phyloP scores from a whole-genome alignment of 2,329 filamentous ascomycete species.

The Pseudopyricularia cyperi region DNA sequence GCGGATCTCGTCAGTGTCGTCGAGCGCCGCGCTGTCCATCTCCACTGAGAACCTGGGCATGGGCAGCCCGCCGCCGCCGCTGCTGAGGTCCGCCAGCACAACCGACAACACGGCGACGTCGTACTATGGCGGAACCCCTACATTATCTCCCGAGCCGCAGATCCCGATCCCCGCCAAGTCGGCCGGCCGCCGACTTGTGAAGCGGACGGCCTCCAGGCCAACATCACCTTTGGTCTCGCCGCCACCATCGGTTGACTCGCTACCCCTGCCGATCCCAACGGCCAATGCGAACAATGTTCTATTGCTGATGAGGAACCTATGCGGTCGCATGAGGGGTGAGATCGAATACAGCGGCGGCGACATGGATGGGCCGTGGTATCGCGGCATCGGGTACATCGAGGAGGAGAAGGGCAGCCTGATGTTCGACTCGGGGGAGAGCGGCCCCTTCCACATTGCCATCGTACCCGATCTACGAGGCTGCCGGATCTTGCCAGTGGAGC shows the following conservation, averaged over 20 bases:
- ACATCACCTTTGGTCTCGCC: conserved; percentile 41
- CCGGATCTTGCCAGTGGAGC: conserved; percentile 45
- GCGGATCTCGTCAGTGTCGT: conserved; percentile 59
- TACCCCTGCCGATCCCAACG: conserved; percentile 46
- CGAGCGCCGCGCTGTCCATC: conserved; percentile 40
- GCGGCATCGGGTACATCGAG: conserved; percentile 66
- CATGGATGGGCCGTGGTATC: conserved; percentile 48
- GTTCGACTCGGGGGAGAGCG: conserved; percentile 57
- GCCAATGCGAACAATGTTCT: conserved; percentile 60
- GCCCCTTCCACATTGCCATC: conserved; percentile 50
- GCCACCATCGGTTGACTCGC: conserved; percentile 45
- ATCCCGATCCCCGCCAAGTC: conserved; percentile 14
- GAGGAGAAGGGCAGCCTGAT: conserved; percentile 63
- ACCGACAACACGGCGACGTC: conserved; percentile 30
- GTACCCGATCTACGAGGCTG: conserved; percentile 66
- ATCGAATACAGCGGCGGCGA: conserved; percentile 53
- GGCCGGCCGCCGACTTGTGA: conserved; percentile 36
- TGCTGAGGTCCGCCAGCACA: conserved; percentile 15
- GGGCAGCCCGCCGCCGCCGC: conserved; percentile 5
- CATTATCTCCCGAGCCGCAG: not conserved
- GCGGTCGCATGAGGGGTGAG: conserved; percentile 68
- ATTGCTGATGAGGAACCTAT: conserved; percentile 63
- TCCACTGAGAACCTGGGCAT: conserved; percentile 27
- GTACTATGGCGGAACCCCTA: not conserved
- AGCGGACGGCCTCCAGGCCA: conserved; percentile 41